phyloP scores from a whole-genome alignment of 345 rosid species.

The Sonneratia alba region DNA sequence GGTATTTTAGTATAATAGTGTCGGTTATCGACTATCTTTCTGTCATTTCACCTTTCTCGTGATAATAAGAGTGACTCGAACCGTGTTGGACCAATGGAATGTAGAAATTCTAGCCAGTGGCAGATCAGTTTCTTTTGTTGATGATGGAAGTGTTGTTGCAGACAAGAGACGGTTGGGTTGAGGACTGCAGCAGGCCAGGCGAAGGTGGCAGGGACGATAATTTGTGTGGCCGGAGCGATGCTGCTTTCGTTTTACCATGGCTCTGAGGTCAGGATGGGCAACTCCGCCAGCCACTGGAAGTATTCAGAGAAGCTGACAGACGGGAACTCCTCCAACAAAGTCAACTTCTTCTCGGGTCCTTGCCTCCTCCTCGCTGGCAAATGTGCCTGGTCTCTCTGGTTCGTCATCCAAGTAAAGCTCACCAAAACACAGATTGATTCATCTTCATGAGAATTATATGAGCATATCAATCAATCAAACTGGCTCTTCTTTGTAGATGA shows the following conservation, averaged over 20 bases:
- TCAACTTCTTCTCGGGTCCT: slow-evolving; percentile 53
- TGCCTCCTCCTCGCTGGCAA: slow-evolving; percentile 46
- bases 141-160: slow-evolving; percentile 8
- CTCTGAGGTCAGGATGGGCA: slow-evolving; percentile 33
- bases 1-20: too few species aligned
- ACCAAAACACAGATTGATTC: too few species aligned
- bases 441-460: too few species aligned
- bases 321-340: slow-evolving; percentile 12
- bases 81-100: too few species aligned
- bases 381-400: slow-evolving; percentile 64
- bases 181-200: slow-evolving; percentile 62
- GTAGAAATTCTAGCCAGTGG: too few species aligned
- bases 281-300: slow-evolving; percentile 64
- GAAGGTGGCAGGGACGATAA: slow-evolving; percentile 59
- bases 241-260: slow-evolving; percentile 84
- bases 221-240: slow-evolving; percentile 95
- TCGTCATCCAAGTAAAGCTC: slow-evolving; percentile 57
- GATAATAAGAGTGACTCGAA: too few species aligned
- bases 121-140: neutral
- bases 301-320: slow-evolving; percentile 35
- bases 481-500: too few species aligned
- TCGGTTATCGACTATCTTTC: too few species aligned
- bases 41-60: too few species aligned
- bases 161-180: slow-evolving; percentile 65
- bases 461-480: too few species aligned